Conservation (phyloP, 192 early-diverging fungal genomes). For the Cetraspora pellucida region DNA sequence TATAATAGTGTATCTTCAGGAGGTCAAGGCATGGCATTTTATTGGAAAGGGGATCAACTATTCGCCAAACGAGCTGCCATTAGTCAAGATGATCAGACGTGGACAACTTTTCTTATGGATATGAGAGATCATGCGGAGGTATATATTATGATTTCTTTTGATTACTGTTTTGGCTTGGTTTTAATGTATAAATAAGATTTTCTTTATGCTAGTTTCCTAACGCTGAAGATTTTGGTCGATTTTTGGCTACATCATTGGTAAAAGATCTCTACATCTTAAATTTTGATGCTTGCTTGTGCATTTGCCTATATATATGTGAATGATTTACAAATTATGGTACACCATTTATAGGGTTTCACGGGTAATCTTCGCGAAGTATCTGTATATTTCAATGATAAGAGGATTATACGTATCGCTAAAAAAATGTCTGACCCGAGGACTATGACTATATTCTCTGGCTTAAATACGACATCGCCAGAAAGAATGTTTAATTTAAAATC, state of each 20-base stretch:
- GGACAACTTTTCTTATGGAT: conserved; percentile 79
- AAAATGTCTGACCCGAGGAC: conserved; percentile 62
- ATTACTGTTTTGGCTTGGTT: neutral
- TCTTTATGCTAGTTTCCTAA: conserved; percentile 47
- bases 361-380: conserved; percentile 66
- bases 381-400: conserved; percentile 65
- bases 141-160: neutral
- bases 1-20: conserved; percentile 66
- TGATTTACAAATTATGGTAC: neutral
- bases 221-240: conserved; percentile 62
- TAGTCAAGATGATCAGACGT: conserved; percentile 50
- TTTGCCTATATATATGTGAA: neutral
- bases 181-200: neutral
- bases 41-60: conserved; percentile 86
- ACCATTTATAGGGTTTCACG: conserved; percentile 73
- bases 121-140: conserved; percentile 76
- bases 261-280: neutral
- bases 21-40: conserved; percentile 81
- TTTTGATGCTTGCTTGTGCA: neutral
- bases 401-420: conserved; percentile 66
- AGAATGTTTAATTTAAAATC: conserved; percentile 69
- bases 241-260: conserved; percentile 64
- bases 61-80: conserved; percentile 72
- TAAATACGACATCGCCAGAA: conserved; percentile 64
- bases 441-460: conserved; percentile 53